Conservation (phyloP, 2,329 filamentous ascomycete genomes). For the Truncatella angustata region DNA sequence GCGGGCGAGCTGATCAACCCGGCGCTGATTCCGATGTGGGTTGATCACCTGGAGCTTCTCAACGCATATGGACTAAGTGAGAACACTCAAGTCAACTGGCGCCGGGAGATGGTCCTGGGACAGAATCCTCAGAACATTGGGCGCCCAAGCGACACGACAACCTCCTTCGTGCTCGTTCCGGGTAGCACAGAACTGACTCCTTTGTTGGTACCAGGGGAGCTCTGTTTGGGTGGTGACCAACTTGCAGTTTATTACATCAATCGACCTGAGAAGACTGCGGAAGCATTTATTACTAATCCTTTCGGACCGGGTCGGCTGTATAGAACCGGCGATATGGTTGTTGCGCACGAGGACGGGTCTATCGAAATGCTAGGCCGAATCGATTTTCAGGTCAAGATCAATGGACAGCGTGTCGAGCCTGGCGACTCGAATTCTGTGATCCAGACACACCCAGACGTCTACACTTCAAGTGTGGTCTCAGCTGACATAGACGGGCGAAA, state of each 20-base stretch:
- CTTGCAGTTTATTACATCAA: conserved; percentile 11
- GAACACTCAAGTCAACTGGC: conserved; percentile 12
- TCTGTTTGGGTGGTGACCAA: conserved; percentile 12
- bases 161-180: conserved; percentile 8
- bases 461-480: conserved; percentile 8
- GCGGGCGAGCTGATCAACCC: conserved; percentile 12
- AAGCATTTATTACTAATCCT: conserved; percentile 7
- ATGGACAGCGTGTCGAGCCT: background rate
- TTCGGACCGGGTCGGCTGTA: background rate
- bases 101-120: conserved; percentile 7
- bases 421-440: background rate
- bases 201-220: conserved; percentile 10
- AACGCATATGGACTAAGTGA: conserved; percentile 13
- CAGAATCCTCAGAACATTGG: conserved; percentile 11
- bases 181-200: conserved; percentile 8
- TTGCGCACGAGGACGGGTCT: background rate
- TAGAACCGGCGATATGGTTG: background rate
- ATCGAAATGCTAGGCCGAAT: background rate
- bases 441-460: background rate
- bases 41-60: conserved; percentile 8
- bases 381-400: conserved; percentile 1
- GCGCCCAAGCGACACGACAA: conserved; percentile 9
- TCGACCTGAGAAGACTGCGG: conserved; percentile 8
- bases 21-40: conserved; percentile 9
- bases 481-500: conserved; percentile 2